Percentiles rank a stretch among this genome's conserved stretches.
These are phyloP conservation scores for Boletellus deceptivus DNA, from an alignment of 1,284 basidiomycete genomes.

Conservation along the genomic window DNA sequence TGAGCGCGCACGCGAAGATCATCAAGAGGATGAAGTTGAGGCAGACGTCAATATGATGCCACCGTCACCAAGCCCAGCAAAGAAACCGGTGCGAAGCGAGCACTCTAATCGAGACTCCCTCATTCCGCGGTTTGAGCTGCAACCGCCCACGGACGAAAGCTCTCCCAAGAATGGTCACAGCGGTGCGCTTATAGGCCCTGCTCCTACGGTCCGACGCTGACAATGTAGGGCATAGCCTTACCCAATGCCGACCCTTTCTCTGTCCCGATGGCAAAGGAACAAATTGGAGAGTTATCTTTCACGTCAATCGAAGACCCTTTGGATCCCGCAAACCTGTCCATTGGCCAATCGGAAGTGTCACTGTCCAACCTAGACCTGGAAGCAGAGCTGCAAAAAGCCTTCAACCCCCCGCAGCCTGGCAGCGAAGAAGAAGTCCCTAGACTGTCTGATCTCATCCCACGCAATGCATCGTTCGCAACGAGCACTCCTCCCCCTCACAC, in stretches of 20 bases:
- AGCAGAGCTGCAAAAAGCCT: slow-evolving; percentile 28
- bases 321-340: slow-evolving; percentile 36
- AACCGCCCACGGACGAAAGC: slow-evolving; percentile 15
- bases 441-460: slow-evolving; percentile 25
- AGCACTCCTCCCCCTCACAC: slow-evolving; percentile 28
- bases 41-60: slow-evolving; percentile 52
- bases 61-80: slow-evolving; percentile 61
- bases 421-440: slow-evolving; percentile 11
- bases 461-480: slow-evolving; percentile 23
- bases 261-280: slow-evolving; percentile 26
- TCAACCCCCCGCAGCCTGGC: slow-evolving; percentile 15
- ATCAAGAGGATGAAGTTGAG: slow-evolving; percentile 38
- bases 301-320: slow-evolving; percentile 33
- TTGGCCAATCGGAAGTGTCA: slow-evolving; percentile 34
- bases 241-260: slow-evolving; percentile 25
- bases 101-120: slow-evolving; percentile 30
- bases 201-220: background rate
- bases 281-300: slow-evolving; percentile 38
- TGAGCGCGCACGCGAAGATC: slow-evolving; percentile 43
- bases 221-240: slow-evolving; percentile 9
- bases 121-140: slow-evolving; percentile 43
- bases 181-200: slow-evolving; percentile 14
- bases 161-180: slow-evolving; percentile 18
- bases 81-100: slow-evolving; percentile 23
- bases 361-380: slow-evolving; percentile 32